These are phyloP conservation scores for Colletotrichum navitas DNA, from an alignment of 2,329 filamentous ascomycete species.

Conservation along the genomic window DNA sequence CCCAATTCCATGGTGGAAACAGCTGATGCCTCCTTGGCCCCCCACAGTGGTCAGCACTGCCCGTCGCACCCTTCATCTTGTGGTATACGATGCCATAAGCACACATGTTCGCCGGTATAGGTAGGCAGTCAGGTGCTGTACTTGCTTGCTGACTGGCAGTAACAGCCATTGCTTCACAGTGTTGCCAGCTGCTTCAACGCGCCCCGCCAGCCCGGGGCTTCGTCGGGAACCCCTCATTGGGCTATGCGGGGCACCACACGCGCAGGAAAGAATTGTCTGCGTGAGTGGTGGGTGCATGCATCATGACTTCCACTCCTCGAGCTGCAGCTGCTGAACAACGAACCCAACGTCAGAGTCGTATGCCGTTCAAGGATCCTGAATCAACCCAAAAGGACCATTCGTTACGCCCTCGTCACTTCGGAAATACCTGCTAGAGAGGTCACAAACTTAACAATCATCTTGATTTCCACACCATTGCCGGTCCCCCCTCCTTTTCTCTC, in stretches of 20 bases:
- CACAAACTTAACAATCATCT: neutral
- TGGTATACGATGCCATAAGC: neutral
- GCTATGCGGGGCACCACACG: slow-evolving; percentile 7
- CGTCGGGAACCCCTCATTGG: slow-evolving; percentile 34
- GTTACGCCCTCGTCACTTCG: neutral
- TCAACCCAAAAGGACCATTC: neutral
- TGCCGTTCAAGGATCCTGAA: neutral
- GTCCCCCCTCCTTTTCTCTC: neutral
- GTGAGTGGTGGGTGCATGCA: slow-evolving; percentile 24
- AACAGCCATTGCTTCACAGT: neutral
- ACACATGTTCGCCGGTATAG: neutral
- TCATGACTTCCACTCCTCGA: slow-evolving; percentile 31
- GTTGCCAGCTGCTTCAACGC: slow-evolving; percentile 1
- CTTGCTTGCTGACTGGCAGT: neutral
- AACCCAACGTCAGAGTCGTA: neutral
- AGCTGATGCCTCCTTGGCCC: slow-evolving; percentile 4
- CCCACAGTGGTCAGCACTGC: slow-evolving; percentile 5
- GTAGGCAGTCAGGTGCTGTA: no score
- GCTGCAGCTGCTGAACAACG: slow-evolving; percentile 1
- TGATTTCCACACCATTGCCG: neutral
- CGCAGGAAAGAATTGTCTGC: slow-evolving; percentile 24
- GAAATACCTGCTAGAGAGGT: neutral
- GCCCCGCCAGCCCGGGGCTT: slow-evolving; percentile 13
- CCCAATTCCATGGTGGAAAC: slow-evolving; percentile 10
- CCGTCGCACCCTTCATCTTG: neutral